phyloP scores from a whole-genome alignment of 2,329 filamentous ascomycete species.

The Pseudogymnoascus sp. region DNA sequence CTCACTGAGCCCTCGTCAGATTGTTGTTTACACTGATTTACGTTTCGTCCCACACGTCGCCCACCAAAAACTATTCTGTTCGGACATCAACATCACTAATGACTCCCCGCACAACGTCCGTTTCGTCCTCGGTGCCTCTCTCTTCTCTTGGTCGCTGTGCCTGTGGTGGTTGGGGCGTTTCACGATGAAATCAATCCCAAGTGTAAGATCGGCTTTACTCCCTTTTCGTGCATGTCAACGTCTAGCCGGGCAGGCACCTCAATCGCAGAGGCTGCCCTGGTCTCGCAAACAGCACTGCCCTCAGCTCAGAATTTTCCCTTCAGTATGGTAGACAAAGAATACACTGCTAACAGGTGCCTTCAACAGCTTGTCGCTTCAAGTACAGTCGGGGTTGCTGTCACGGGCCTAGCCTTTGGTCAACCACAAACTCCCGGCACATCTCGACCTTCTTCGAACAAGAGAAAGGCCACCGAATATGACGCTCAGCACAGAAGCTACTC shows the following conservation, averaged over 20 bases:
- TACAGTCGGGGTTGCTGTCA: slow-evolving; percentile 29
- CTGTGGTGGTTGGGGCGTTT: slow-evolving; percentile 7
- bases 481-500: slow-evolving; percentile 19
- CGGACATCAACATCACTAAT: slow-evolving; percentile 10
- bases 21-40: slow-evolving; percentile 7
- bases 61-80: slow-evolving; percentile 8
- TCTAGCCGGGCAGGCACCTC: neutral
- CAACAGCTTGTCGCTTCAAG: slow-evolving; percentile 30
- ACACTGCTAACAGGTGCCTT: slow-evolving; percentile 8
- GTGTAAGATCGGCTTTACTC: slow-evolving; percentile 13
- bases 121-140: slow-evolving; percentile 12
- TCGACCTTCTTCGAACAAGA: slow-evolving; percentile 26
- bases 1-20: slow-evolving; percentile 4
- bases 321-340: neutral
- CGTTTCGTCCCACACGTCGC: slow-evolving; percentile 8
- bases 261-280: neutral
- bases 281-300: neutral
- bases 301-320: neutral
- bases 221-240: neutral
- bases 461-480: slow-evolving; percentile 22
- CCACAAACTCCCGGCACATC: slow-evolving; percentile 21
- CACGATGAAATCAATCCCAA: slow-evolving; percentile 17
- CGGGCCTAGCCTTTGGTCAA: slow-evolving; percentile 28
- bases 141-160: slow-evolving; percentile 10
- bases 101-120: slow-evolving; percentile 10